Evolutionary conservation across 129 eudicot genomes (phyloP), one percentile per base, ranked within the genome.

Genomic region (Saposhnikovia divaricata): DNA sequence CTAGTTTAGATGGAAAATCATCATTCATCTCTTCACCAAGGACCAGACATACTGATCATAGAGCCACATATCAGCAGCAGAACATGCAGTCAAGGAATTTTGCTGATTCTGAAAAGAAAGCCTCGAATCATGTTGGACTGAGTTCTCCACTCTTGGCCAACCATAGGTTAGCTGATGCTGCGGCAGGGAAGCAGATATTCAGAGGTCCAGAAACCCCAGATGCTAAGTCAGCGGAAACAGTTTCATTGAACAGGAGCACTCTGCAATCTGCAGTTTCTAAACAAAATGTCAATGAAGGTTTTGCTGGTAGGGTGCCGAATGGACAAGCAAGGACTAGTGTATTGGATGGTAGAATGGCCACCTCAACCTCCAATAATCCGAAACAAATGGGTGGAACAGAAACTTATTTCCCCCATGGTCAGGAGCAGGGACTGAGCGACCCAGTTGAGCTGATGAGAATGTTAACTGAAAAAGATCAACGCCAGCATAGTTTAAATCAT

Each of bases 371-470:
- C 13, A 75, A 78, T 76, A 57, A 39, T 75, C 39, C 63, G 6
- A 78, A 82, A 61, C 85, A 72, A 63, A 55, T 71, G 82, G 75
- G 51, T 10, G 82, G 66, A 21, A 42, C 80, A 34, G 77, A 81
- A 38, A 44, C 70, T 31, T 82, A 71, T 70, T 78, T 85, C 61
- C 80, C 85, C 50, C 86, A 70, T 34, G 84, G 81, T 71, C 96
- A 82, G 79, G 90, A 80, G 74, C 91, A 86, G 82, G 93, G 89
- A 80, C 89, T 92, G 28, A 86, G 90, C 51, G 97, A 95, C 84
- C 99, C 96, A 8, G 97, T 92, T 61, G 96, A 92, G 83, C 83
- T 86, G 85, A 92, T 95, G 97, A 95, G 85, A 81, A 89, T 85
- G 91, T 73, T 90, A 66, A 76, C 91, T 6, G 93, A 92, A 77